These are phyloP conservation scores for Dactylellina leptospora DNA, from an alignment of 2,329 filamentous ascomycete genomes.

Conservation along the genomic window DNA sequence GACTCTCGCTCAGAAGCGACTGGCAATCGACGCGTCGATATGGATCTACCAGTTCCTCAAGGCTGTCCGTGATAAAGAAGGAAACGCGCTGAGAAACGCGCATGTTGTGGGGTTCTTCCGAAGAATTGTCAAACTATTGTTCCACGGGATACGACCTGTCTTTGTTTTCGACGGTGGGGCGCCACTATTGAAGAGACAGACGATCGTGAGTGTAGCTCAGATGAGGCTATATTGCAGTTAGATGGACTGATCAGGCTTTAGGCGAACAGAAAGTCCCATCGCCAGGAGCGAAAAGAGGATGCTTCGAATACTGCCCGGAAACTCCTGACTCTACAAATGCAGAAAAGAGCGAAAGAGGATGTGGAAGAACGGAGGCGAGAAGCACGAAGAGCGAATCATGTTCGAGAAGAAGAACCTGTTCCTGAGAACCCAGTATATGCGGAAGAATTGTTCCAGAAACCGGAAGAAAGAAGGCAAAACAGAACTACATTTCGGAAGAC, in stretches of 20 bases:
- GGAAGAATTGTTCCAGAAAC: conserved; percentile 84
- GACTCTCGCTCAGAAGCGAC: conserved; percentile 92
- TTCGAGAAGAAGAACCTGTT: conserved; percentile 64
- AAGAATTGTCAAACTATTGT: conserved; percentile 95
- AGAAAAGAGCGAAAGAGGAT: conserved; percentile 86
- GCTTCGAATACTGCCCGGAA: conserved; percentile 89
- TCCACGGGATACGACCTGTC: conserved; percentile 93
- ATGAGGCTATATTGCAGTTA: background rate
- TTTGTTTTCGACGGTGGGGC: conserved; percentile 99
- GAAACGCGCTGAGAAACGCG: conserved; percentile 92
- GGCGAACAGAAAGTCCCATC: conserved; percentile 74
- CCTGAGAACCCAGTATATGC: conserved; percentile 84
- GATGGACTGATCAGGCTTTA: conserved; percentile 5
- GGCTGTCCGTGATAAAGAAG: conserved; percentile 97
- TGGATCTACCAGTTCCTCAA: conserved; percentile 99
- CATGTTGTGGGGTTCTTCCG: conserved; percentile 98
- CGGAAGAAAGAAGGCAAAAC: conserved; percentile 75
- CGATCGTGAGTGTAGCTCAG: conserved; percentile 67
- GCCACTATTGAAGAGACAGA: conserved; percentile 87
- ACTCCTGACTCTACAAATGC: conserved; percentile 91
- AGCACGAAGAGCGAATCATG: conserved; percentile 30
- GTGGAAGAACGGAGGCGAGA: conserved; percentile 69
- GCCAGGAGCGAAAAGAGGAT: conserved; percentile 92
- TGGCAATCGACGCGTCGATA: conserved; percentile 97
- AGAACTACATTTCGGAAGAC: conserved; percentile 80